phyloP scores from a whole-genome alignment of 331 rosid species.

The Acacia pycnantha region DNA sequence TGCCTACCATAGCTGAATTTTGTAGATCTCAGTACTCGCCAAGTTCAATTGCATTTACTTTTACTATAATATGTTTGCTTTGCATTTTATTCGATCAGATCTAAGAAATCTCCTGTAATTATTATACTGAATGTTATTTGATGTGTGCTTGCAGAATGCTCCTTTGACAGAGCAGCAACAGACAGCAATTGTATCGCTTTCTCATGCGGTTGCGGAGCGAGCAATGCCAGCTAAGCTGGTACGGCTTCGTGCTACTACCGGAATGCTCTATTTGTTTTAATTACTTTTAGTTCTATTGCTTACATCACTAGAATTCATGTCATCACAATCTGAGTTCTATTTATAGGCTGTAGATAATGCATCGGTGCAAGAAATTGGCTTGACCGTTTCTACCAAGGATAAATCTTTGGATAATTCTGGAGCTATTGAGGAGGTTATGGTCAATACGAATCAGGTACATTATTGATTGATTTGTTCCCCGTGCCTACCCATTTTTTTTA shows the following conservation, averaged over 20 bases:
- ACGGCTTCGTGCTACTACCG: neutral
- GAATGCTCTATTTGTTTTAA: neutral
- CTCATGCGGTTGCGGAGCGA: conserved; percentile 82
- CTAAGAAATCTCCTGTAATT: conserved; percentile 14
- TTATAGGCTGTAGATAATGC: conserved; percentile 60
- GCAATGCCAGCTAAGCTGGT: conserved; percentile 83
- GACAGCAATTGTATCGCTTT: conserved; percentile 57
- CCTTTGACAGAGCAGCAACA: conserved; percentile 86
- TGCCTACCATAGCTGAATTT: conserved; percentile 5
- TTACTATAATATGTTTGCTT: neutral
- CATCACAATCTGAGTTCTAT: neutral
- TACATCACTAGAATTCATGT: neutral
- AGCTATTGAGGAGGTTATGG: conserved; percentile 64
- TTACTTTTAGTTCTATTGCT: neutral
- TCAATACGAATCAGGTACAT: conserved; percentile 82
- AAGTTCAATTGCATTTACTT: neutral
- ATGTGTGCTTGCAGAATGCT: conserved; percentile 55
- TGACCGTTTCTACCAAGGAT: conserved; percentile 55
- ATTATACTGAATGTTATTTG: neutral
- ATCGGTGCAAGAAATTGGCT: conserved; percentile 48
- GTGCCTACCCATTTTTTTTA: neutral
- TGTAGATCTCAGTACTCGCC: conserved; percentile 28
- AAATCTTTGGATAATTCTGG: conserved; percentile 56
- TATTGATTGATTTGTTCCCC: neutral
- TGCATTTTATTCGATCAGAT: conserved; percentile 36